Base-by-base conservation (phyloP, 257 asterid genomes). In the Ophiorrhiza pumila region DNA sequence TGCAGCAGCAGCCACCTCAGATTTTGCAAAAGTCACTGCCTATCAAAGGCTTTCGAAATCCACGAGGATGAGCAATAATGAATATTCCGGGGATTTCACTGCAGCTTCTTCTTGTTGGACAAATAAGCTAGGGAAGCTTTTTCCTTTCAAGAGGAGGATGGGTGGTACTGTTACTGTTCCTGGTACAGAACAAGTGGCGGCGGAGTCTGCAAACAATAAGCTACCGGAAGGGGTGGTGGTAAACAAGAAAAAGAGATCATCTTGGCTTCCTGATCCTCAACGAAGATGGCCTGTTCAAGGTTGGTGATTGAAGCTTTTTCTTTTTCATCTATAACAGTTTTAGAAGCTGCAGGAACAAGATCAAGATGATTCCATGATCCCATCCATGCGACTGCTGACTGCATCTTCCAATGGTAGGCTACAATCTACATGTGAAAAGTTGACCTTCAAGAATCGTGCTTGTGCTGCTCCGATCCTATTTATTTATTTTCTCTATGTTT, bases 251-350 rank as follows among this genome's bases (percentile, higher is more conserved):
- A 62, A 27, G 45, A 43, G 65, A 27, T 64, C 80, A 23, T 27
- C 75, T 52, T 76, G 80, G 80, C 76, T 76, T 41, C 76, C 80
- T 31, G 80, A 76, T 76, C 80, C 68, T 35, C 17, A 70, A 39
- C 80, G 76, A 34, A 39, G 80, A 42, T 77, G 80, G 80, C 80
- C 80, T 14, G 72, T 77, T 64, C 80, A 77, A 46, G 80, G 80
- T 4, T 71, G 76, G 80, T 76, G 73, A 71, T 65, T 5, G 56
- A 5, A 2, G 12, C 17, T 64, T 35, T 18, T 5, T 35, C 39
- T 0, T 37, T 35, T 63, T 63, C 3, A 6, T 37, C 37, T 35
- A 11, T 3, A 14, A n/a, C n/a, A n/a, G n/a, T n/a, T n/a, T n/a
- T n/a, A n/a, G n/a, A n/a, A n/a, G n/a, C n/a, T n/a, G n/a, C n/a